These are phyloP conservation scores for Catenaria anguillulae DNA, from an alignment of 371 early-diverging fungal genomes.

Conservation along the genomic window DNA sequence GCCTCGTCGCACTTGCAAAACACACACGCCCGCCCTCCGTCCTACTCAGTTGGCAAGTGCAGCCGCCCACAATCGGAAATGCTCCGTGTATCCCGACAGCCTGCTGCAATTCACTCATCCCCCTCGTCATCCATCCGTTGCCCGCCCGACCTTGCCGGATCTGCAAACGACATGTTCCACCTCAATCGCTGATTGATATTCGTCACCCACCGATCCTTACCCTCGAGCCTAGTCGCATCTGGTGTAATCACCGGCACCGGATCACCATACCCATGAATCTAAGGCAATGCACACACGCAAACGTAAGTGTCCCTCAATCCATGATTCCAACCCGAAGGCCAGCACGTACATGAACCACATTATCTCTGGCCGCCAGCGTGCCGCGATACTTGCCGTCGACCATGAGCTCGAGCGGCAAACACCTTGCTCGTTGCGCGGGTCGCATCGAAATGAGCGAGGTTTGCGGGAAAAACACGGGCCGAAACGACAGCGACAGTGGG, in stretches of 20 bases:
- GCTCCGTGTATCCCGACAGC: no score
- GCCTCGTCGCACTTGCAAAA: no score
- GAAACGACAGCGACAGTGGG: constrained; percentile 81
- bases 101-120: no score
- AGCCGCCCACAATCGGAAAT: no score
- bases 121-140: no score
- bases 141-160: no score
- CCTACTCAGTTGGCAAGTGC: no score
- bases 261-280: background rate
- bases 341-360: background rate
- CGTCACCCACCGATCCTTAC: background rate
- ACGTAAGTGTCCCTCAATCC: no score
- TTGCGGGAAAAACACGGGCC: constrained; percentile 77
- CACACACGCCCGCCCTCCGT: no score
- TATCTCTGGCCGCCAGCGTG: background rate
- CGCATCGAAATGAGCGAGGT: background rate
- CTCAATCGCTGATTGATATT: background rate
- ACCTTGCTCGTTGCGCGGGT: background rate
- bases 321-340: no score
- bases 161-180: background rate
- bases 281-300: no score
- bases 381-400: background rate
- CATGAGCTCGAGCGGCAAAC: background rate
- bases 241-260: background rate
- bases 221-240: no score